phyloP scores from a whole-genome alignment of 495 filamentous ascomycete genomes.

The Neurospora sp. region DNA sequence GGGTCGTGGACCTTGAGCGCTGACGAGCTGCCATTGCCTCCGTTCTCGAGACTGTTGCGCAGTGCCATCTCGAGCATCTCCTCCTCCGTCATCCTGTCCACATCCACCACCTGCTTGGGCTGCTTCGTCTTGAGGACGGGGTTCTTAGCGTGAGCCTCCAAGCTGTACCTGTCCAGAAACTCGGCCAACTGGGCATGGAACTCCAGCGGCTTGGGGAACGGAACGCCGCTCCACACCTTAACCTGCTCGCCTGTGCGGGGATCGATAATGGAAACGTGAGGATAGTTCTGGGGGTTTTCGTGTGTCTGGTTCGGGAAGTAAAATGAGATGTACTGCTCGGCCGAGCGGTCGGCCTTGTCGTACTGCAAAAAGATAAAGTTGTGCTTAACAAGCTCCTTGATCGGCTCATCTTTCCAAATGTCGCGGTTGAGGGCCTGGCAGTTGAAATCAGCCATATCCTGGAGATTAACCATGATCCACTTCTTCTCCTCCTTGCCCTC shows the following conservation, averaged over 20 bases:
- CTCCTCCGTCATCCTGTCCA: conserved; percentile 88
- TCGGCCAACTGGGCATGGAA: conserved; percentile 89
- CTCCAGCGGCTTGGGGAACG: conserved; percentile 63
- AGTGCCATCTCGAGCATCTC: conserved; percentile 93
- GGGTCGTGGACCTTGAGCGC: conserved; percentile 51
- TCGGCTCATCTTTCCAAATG: conserved; percentile 77
- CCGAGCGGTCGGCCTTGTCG: conserved; percentile 65
- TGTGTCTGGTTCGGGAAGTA: conserved; percentile 70
- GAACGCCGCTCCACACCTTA: conserved; percentile 84
- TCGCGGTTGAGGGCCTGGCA: conserved; percentile 91
- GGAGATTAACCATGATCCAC: conserved; percentile 92
- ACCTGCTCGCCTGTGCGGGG: conserved; percentile 95
- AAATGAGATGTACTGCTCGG: conserved; percentile 71
- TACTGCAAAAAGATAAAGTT: conserved; percentile 96
- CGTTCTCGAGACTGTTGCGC: conserved; percentile 61
- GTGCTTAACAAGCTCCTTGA: conserved; percentile 71
- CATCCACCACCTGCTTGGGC: conserved; percentile 55
- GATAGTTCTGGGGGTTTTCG: conserved; percentile 66
- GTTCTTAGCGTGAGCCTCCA: conserved; percentile 80
- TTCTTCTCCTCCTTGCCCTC: conserved; percentile 77
- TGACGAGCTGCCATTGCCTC: conserved; percentile 7
- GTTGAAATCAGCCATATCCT: conserved; percentile 82
- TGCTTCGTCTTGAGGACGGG: conserved; percentile 76
- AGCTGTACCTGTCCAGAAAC: conserved; percentile 89
- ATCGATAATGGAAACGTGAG: conserved; percentile 91